phyloP scores from a whole-genome alignment of 2,329 filamentous ascomycete species.

The Claviceps arundinis region DNA sequence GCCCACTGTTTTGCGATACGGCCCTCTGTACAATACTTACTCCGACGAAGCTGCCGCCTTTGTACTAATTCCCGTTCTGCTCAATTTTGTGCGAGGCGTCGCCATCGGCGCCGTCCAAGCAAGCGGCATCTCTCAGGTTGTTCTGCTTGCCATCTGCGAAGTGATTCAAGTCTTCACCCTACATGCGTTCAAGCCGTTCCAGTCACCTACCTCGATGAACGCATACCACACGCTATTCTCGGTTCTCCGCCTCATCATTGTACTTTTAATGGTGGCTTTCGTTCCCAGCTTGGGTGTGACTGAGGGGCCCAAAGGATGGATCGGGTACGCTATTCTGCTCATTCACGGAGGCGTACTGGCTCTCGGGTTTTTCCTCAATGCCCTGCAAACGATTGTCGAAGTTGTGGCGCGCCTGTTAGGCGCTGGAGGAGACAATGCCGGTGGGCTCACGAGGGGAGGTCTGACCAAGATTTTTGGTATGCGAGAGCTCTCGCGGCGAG shows the following conservation, averaged over 20 bases:
- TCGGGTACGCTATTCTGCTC: conserved; percentile 80
- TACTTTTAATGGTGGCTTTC: conserved; percentile 71
- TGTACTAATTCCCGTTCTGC: conserved; percentile 70
- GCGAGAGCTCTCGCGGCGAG: conserved; percentile 69
- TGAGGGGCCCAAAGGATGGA: conserved; percentile 78
- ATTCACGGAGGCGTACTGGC: conserved; percentile 76
- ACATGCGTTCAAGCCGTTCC: conserved; percentile 81
- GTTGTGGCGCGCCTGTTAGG: conserved; percentile 72
- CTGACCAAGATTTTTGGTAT: conserved; percentile 84
- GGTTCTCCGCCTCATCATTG: conserved; percentile 58
- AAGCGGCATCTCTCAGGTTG: conserved; percentile 84
- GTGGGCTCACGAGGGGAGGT: conserved; percentile 63
- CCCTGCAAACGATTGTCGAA: conserved; percentile 80
- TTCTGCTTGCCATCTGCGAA: conserved; percentile 86
- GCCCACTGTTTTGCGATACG: conserved; percentile 76
- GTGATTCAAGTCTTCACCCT: conserved; percentile 79
- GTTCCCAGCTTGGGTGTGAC: conserved; percentile 68
- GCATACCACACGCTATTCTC: conserved; percentile 83
- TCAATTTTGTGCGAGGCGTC: conserved; percentile 77
- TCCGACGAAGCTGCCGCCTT: conserved; percentile 87
- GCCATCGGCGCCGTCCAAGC: conserved; percentile 87
- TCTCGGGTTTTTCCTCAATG: conserved; percentile 87
- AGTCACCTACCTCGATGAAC: conserved; percentile 91
- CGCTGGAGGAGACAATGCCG: conserved; percentile 62
- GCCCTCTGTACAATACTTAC: conserved; percentile 93